These are phyloP conservation scores for Aspergillus aculeatinus DNA, from an alignment of 2,329 filamentous ascomycete genomes.

Conservation along the genomic window DNA sequence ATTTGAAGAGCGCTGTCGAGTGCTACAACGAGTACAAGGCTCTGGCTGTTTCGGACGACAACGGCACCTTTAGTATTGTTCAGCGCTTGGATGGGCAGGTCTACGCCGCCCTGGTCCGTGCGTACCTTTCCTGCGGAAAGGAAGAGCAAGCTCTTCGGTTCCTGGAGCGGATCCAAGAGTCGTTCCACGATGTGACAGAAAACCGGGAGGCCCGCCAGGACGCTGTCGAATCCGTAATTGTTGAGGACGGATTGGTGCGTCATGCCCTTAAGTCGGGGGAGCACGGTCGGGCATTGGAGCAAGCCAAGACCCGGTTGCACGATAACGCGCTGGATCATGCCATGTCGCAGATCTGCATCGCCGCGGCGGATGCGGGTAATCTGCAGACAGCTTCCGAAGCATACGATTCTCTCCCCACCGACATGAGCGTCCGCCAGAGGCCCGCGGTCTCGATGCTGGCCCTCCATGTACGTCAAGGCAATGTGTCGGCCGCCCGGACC, in stretches of 20 bases:
- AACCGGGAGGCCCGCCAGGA: constrained; percentile 58
- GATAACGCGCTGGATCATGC: constrained; percentile 58
- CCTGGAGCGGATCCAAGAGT: constrained; percentile 71
- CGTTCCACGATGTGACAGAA: constrained; percentile 48
- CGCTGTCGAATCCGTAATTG: constrained; percentile 69
- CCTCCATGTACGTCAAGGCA: constrained; percentile 78
- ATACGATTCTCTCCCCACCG: constrained; percentile 58
- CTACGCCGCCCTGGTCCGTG: constrained; percentile 87
- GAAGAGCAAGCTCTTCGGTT: constrained; percentile 80
- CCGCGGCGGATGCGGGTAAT: constrained; percentile 77
- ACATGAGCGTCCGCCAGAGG: constrained; percentile 51
- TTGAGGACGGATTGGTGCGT: constrained; percentile 74
- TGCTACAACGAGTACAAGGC: constrained; percentile 94
- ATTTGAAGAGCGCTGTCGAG: constrained; percentile 84
- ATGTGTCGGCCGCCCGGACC: constrained; percentile 71
- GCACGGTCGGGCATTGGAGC: constrained; percentile 70
- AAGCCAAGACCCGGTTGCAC: constrained; percentile 64
- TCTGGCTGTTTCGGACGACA: constrained; percentile 80
- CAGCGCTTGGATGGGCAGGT: constrained; percentile 77
- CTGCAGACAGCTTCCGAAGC: constrained; percentile 66
- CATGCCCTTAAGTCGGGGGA: constrained; percentile 70
- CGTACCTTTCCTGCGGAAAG: constrained; percentile 80
- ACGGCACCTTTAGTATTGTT: constrained; percentile 65
- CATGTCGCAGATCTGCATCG: constrained; percentile 70
- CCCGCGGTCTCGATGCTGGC: constrained; percentile 81